Evolutionary conservation across 495 filamentous ascomycete species (phyloP).

Genomic region (Patellaria atrata): DNA sequence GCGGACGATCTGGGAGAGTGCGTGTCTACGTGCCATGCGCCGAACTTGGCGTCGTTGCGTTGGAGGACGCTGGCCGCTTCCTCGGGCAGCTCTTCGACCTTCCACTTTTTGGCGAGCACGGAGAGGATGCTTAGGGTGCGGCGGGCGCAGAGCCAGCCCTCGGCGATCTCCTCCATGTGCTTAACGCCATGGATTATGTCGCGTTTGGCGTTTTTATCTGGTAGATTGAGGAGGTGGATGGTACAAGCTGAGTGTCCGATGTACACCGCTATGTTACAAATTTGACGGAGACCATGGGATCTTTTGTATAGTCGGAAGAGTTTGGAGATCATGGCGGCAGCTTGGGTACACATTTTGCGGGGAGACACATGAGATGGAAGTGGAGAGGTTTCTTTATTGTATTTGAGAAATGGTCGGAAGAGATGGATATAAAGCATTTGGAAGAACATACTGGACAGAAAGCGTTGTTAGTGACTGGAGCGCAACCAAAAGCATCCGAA

Average conservation of each 20-base stretch:
- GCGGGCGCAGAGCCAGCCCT: constrained; percentile 83
- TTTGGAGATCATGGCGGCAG: constrained; percentile 79
- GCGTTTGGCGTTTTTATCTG: constrained; percentile 72
- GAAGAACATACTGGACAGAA: constrained; percentile 76
- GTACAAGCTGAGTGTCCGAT: constrained; percentile 88
- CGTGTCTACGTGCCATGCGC: constrained; percentile 15
- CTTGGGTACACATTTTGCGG: constrained; percentile 76
- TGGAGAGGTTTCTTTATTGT: constrained; percentile 63
- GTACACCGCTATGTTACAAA: constrained; percentile 91
- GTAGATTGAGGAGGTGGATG: constrained; percentile 84
- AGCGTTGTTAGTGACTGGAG: constrained; percentile 25
- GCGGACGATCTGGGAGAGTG: constrained; percentile 13
- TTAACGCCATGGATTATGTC: constrained; percentile 86
- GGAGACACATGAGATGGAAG: constrained; percentile 82
- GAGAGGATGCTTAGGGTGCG: constrained; percentile 74
- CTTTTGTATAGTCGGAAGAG: constrained; percentile 86
- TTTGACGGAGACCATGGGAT: constrained; percentile 76
- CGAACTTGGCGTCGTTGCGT: constrained; percentile 43
- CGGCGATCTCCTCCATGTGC: constrained; percentile 89
- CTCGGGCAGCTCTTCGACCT: constrained; percentile 67
- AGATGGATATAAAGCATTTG: constrained; percentile 93
- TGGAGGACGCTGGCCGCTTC: constrained; percentile 63
- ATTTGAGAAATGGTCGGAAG: constrained; percentile 91
- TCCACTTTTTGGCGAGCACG: constrained; percentile 77
- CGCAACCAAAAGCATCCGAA: background rate